phyloP scores from a whole-genome alignment of 179 eudicot genomes.

The Spinacia oleracea region DNA sequence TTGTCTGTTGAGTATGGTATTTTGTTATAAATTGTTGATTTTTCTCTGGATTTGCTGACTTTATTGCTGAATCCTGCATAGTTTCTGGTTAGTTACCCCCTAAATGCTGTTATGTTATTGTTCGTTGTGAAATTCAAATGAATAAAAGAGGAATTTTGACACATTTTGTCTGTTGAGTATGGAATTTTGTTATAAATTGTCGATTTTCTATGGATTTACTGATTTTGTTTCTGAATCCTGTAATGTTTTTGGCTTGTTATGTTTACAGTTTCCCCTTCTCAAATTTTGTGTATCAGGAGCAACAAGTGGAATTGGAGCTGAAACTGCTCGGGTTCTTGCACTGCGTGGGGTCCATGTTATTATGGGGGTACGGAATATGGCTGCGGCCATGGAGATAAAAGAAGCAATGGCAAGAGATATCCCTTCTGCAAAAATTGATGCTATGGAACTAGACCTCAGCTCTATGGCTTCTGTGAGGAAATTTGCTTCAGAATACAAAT shows the following conservation, averaged over 20 bases:
- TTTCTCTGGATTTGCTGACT: background rate
- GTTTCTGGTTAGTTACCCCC: background rate
- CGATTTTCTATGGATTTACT: background rate
- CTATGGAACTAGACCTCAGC: constrained; percentile 75
- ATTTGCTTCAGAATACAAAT: constrained; percentile 56
- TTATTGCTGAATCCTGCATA: background rate
- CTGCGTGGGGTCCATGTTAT: constrained; percentile 63
- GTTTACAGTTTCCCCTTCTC: background rate
- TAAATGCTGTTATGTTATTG: too few species aligned
- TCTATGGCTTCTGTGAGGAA: constrained; percentile 57
- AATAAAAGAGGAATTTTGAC: background rate
- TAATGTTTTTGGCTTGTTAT: background rate
- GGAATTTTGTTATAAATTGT: background rate
- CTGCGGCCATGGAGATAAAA: constrained; percentile 55
- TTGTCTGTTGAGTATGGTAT: background rate
- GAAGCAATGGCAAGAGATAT: constrained; percentile 53
- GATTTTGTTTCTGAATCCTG: background rate
- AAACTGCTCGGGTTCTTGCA: constrained; percentile 71
- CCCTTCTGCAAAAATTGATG: constrained; percentile 51
- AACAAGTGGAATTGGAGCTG: constrained; percentile 82
- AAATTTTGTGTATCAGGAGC: constrained; percentile 42
- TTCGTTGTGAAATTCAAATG: background rate
- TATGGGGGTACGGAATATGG: constrained; percentile 59
- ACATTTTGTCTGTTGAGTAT: background rate
- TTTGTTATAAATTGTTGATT: background rate